Conservation (phyloP, 2,329 filamentous ascomycete genomes). For the Trichoderma lentiforme region DNA sequence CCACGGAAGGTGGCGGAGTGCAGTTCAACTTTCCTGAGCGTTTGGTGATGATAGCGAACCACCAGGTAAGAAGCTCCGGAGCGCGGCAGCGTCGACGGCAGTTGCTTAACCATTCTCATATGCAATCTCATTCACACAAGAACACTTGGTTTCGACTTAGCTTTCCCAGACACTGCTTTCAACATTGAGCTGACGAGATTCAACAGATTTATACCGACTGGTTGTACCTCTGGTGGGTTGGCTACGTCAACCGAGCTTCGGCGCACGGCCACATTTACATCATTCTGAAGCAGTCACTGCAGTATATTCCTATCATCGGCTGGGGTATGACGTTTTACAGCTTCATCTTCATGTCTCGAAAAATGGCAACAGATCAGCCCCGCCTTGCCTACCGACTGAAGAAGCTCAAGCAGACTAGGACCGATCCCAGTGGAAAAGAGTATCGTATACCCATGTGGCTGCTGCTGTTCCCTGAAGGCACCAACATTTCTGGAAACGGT, state of each 20-base stretch:
- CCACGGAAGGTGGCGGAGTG: slow-evolving; percentile 68
- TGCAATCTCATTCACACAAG: background rate
- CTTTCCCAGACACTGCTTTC: background rate
- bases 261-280: slow-evolving; percentile 89
- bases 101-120: background rate
- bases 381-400: slow-evolving; percentile 71
- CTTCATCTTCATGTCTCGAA: slow-evolving; percentile 89
- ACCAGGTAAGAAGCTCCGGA: slow-evolving; percentile 58
- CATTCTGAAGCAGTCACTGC: slow-evolving; percentile 83
- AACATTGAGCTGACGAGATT: background rate
- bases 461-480: slow-evolving; percentile 82
- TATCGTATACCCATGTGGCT: slow-evolving; percentile 84
- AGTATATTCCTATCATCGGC: slow-evolving; percentile 75
- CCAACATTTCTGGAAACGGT: slow-evolving; percentile 71
- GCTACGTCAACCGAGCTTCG: slow-evolving; percentile 70
- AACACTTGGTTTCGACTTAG: background rate
- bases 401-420: slow-evolving; percentile 60
- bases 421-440: slow-evolving; percentile 50
- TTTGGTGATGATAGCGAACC: slow-evolving; percentile 80
- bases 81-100: background rate
- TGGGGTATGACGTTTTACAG: slow-evolving; percentile 81
- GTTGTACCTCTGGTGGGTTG: slow-evolving; percentile 91
- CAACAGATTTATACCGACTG: slow-evolving; percentile 78
- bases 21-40: slow-evolving; percentile 79
- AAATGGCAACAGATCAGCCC: slow-evolving; percentile 76